phyloP scores from a whole-genome alignment of 2,329 filamentous ascomycete genomes.

The Diaporthe capsici region DNA sequence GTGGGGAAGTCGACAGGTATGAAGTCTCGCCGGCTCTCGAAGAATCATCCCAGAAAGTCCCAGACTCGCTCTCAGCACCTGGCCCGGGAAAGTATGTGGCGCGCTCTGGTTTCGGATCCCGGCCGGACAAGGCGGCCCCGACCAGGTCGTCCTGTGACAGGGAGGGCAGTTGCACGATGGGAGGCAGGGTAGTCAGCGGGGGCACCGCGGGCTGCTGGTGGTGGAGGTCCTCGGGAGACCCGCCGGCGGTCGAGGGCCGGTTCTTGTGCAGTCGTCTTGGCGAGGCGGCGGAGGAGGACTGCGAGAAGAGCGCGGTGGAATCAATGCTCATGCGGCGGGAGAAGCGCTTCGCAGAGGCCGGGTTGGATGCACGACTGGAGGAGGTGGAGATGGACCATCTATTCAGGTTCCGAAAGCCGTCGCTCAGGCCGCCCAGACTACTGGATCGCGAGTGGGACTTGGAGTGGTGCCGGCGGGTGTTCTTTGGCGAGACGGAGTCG shows the following conservation, averaged over 20 bases:
- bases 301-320: slow-evolving; percentile 50
- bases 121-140: slow-evolving; percentile 38
- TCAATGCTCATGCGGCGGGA: slow-evolving; percentile 62
- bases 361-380: slow-evolving; percentile 61
- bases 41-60: slow-evolving; percentile 47
- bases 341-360: slow-evolving; percentile 52
- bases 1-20: slow-evolving; percentile 42
- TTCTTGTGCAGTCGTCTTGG: slow-evolving; percentile 57
- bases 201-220: slow-evolving; percentile 46
- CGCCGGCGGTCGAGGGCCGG: slow-evolving; percentile 51
- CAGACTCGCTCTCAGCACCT: slow-evolving; percentile 43
- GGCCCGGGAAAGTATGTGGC: slow-evolving; percentile 38
- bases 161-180: slow-evolving; percentile 57
- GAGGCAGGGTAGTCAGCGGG: slow-evolving; percentile 56
- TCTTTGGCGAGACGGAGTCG: slow-evolving; percentile 43
- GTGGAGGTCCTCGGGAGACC: slow-evolving; percentile 46
- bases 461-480: slow-evolving; percentile 37
- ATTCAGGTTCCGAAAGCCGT: slow-evolving; percentile 63
- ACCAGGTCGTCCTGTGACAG: slow-evolving; percentile 54
- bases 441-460: slow-evolving; percentile 54
- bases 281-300: slow-evolving; percentile 47
- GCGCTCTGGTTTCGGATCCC: slow-evolving; percentile 27
- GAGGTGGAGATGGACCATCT: slow-evolving; percentile 68
- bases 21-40: slow-evolving; percentile 41
- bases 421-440: slow-evolving; percentile 55